Percentiles rank a stretch among this genome's conserved stretches.
Conservation (phyloP, 2,329 filamentous ascomycete species). For the Clathrospora elynae region DNA sequence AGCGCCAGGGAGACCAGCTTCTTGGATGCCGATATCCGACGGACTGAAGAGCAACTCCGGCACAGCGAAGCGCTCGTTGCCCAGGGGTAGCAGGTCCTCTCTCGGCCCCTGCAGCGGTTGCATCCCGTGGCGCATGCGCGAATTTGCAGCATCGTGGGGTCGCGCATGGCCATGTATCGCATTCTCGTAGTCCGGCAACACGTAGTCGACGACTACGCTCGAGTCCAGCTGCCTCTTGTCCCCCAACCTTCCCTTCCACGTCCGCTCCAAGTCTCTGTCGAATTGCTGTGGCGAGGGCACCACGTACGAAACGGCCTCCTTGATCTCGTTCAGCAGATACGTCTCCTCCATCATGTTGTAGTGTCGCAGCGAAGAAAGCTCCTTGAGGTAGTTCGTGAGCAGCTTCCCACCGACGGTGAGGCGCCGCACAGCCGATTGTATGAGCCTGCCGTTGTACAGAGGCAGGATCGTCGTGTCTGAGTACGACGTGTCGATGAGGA, state of each 20-base stretch:
- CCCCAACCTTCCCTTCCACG: conserved; percentile 70
- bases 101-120: conserved; percentile 54
- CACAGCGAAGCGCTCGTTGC: conserved; percentile 89
- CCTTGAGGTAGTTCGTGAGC: conserved; percentile 89
- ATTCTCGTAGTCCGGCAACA: conserved; percentile 78
- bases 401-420: conserved; percentile 92
- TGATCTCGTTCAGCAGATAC: conserved; percentile 93
- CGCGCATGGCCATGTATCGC: conserved; percentile 70
- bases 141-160: conserved; percentile 74
- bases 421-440: conserved; percentile 80
- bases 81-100: conserved; percentile 84
- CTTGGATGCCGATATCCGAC: conserved; percentile 79
- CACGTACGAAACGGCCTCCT: conserved; percentile 86
- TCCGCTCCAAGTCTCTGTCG: conserved; percentile 73
- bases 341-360: conserved; percentile 96
- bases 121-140: conserved; percentile 57
- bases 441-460: conserved; percentile 75
- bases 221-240: conserved; percentile 60
- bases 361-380: conserved; percentile 85
- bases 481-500: conserved; percentile 90
- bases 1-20: conserved; percentile 81
- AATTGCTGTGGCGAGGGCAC: conserved; percentile 68
- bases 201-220: conserved; percentile 81
- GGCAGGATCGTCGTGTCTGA: conserved; percentile 92
- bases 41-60: conserved; percentile 91